Percentiles rank a stretch among this genome's conserved stretches.
phyloP scores from a whole-genome alignment of 2,329 filamentous ascomycete species.

The Didymosphaeria variabile region DNA sequence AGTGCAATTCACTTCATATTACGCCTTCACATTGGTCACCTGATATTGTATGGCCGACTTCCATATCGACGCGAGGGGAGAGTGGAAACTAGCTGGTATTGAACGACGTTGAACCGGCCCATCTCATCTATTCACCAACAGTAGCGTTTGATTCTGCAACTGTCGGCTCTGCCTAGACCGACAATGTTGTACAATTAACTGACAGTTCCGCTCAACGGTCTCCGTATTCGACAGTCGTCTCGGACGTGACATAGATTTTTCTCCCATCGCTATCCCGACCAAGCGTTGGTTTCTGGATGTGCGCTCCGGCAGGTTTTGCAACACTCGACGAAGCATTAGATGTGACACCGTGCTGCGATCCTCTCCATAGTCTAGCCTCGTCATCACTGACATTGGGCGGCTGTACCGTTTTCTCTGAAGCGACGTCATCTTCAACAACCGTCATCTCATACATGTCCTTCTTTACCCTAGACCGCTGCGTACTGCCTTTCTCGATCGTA shows the following conservation, averaged over 20 bases:
- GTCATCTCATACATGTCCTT: slow-evolving; percentile 9
- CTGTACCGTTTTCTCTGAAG: neutral
- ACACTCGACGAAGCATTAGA: slow-evolving; percentile 1
- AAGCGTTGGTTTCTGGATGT: neutral
- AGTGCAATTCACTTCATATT: too few species aligned
- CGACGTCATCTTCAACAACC: slow-evolving; percentile 1
- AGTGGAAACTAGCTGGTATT: neutral
- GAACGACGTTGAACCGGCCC: neutral
- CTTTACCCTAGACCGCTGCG: neutral
- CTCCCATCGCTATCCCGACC: neutral
- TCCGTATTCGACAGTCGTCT: slow-evolving; percentile 1
- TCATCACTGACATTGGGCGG: neutral
- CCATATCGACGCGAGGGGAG: too few species aligned
- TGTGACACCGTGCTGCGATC: neutral
- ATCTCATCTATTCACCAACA: neutral
- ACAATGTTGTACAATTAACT: neutral
- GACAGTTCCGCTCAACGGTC: neutral
- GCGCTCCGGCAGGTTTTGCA: neutral
- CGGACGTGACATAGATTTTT: neutral
- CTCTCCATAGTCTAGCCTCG: slow-evolving; percentile 1
- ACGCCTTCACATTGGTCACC: too few species aligned
- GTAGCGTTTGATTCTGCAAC: neutral
- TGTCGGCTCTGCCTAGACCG: neutral
- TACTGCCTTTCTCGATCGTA: slow-evolving; percentile 4
- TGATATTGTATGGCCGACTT: too few species aligned